These are phyloP conservation scores for Euphorbia schlechtendalii DNA, from an alignment of 441 rosid genomes.

Conservation along the genomic window DNA sequence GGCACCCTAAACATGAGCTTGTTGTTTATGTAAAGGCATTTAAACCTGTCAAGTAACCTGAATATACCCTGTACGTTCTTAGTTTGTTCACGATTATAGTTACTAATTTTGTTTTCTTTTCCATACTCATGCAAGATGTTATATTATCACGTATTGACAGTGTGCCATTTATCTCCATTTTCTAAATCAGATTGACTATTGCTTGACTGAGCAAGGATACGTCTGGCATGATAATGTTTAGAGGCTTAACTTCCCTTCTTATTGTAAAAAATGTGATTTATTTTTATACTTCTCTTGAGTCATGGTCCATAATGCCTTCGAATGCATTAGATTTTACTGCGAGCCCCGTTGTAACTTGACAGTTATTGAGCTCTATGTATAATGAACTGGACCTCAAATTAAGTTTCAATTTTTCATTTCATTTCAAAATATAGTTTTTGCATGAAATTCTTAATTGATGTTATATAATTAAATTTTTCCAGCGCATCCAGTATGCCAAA, in stretches of 20 bases:
- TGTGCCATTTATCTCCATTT: neutral
- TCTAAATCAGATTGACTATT: neutral
- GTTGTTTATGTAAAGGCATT: neutral
- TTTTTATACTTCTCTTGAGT: neutral
- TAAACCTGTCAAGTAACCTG: neutral
- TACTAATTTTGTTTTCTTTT: neutral
- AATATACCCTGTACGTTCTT: neutral
- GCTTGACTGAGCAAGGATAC: neutral
- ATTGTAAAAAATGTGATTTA: neutral
- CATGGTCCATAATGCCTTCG: neutral
- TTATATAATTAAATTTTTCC: conserved; percentile 25
- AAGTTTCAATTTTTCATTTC: neutral
- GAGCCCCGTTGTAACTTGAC: neutral
- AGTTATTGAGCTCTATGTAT: neutral
- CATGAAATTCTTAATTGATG: conserved; percentile 8
- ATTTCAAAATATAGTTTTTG: neutral
- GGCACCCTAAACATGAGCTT: conserved; percentile 2
- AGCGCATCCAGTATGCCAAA: conserved; percentile 90
- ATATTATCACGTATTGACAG: too few species aligned
- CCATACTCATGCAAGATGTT: neutral
- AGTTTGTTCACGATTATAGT: neutral
- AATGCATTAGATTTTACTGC: neutral
- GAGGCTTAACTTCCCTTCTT: neutral
- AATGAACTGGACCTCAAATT: neutral
- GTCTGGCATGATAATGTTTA: neutral